A percentile compares a stretch with the other conserved stretches of the same genome.
phyloP scores from a whole-genome alignment of 768 basidiomycete genomes.

The Vishniacozyma victoriae region DNA sequence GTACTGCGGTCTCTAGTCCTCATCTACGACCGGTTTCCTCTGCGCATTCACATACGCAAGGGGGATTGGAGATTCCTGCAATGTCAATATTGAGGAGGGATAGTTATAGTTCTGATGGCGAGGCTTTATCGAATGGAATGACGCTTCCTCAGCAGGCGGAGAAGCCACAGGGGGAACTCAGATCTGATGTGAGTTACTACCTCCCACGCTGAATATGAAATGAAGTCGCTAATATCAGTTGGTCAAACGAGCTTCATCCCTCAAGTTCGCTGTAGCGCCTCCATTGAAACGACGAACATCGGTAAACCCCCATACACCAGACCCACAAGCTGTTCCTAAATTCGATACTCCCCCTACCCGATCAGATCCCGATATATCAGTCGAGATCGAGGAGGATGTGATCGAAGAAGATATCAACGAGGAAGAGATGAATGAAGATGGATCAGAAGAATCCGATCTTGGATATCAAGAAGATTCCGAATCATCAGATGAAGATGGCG shows the following conservation, averaged over 20 bases:
- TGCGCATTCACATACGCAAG: too few species aligned
- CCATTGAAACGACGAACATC: slow-evolving; percentile 2
- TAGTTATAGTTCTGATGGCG: neutral
- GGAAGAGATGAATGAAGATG: slow-evolving; percentile 36
- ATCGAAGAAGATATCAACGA: slow-evolving; percentile 30
- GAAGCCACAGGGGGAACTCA: too few species aligned
- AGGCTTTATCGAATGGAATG: neutral
- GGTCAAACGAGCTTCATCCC: slow-evolving; percentile 2
- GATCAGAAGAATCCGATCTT: slow-evolving; percentile 24
- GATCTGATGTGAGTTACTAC: too few species aligned
- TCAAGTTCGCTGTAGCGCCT: slow-evolving; percentile 19
- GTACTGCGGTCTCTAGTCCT: too few species aligned
- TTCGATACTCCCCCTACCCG: neutral
- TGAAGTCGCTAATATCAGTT: too few species aligned
- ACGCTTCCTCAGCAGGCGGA: too few species aligned
- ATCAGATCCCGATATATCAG: too few species aligned
- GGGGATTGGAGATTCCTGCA: too few species aligned
- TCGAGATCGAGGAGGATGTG: slow-evolving; percentile 15
- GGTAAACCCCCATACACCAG: neutral
- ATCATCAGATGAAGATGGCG: neutral
- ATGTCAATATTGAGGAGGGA: neutral
- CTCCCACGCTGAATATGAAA: too few species aligned
- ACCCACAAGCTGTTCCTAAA: neutral
- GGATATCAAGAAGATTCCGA: slow-evolving; percentile 11
- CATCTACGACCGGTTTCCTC: too few species aligned